Evolutionary conservation across 768 basidiomycete genomes (phyloP), one percentile per base, ranked within the genome.

Genomic region (Phallus indusiatus): DNA sequence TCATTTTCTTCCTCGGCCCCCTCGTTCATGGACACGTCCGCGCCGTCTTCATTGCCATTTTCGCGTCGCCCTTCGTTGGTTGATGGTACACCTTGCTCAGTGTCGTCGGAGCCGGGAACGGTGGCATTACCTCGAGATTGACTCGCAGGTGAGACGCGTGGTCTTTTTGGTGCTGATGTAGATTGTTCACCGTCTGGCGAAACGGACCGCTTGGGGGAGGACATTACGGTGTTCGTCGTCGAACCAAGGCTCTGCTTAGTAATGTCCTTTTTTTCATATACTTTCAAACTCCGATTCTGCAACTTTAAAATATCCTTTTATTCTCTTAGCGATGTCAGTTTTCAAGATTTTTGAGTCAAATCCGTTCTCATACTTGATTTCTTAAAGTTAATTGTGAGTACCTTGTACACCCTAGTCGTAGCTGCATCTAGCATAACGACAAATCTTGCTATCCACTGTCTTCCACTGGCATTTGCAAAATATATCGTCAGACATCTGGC

Each of bases 1-100:
- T 90, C 89, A 5, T 65, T 80, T 62, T 89, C 89, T 61, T 89
- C 88, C 55, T 90, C 89, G 1, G 65, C 85, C 5, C 76, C 59
- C 14, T 59, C 58, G 6, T 80, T 86, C 88, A 91, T 91, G 33
- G 86, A 88, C 59, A 90, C 83, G 68, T 88, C 86, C 14, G 79
- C 86, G 8, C 74, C 77, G 60, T 87, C 86, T 11, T 62, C 61
- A 28, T 79, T 80, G 14, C 83, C 86, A 36, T 86, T 53, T 20
- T 51, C 49, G 17, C 57, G 57, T 35, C 35, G 22, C n/a, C 28
- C 21, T 8, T 34, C 57, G 35, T 17, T 18, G 18, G 49, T 51
- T 20, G 20, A 50, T 49, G 2, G 57, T 21, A 37, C 9, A 42
- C 42, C 42, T 14, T 42, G 42, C 42, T 42, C 42, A 10, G 42